phyloP scores from a whole-genome alignment of 2,329 filamentous ascomycete genomes.

The Colletotrichum musicola region DNA sequence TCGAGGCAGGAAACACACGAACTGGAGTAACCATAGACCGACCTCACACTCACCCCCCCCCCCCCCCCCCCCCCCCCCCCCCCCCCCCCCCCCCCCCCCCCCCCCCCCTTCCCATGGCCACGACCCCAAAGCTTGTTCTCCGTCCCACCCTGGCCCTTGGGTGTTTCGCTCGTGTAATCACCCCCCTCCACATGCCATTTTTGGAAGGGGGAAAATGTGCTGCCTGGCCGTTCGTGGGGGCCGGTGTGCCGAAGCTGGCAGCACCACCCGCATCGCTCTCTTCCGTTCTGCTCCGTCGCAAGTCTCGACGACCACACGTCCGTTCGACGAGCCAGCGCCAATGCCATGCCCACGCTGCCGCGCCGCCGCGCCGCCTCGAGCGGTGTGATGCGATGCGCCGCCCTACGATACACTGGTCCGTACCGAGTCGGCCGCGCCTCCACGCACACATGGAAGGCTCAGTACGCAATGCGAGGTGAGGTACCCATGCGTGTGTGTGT shows the following conservation, averaged over 20 bases:
- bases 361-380: not conserved
- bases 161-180: conserved; percentile 23
- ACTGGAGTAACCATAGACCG: not conserved
- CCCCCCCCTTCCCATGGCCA: not conserved
- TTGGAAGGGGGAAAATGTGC: conserved; percentile 23
- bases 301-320: not conserved
- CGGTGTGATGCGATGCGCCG: conserved; percentile 3
- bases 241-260: conserved; percentile 27
- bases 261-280: conserved; percentile 5
- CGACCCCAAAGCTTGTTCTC: conserved; percentile 26
- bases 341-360: not conserved
- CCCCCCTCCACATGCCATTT: conserved; percentile 25
- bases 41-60: conserved; percentile 12
- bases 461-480: conserved; percentile 14
- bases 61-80: not conserved
- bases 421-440: conserved; percentile 28
- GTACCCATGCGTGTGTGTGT: not conserved
- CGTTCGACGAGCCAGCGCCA: conserved; percentile 9
- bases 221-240: conserved; percentile 35
- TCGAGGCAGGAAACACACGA: too few relatives aligned
- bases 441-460: conserved; percentile 14
- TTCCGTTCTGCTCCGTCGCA: not conserved
- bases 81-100: conserved; percentile 6
- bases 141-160: conserved; percentile 4
- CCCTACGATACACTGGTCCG: not conserved